These are phyloP conservation scores for Clonostachys rhizophaga DNA, from an alignment of 2,329 filamentous ascomycete species.

Conservation along the genomic window DNA sequence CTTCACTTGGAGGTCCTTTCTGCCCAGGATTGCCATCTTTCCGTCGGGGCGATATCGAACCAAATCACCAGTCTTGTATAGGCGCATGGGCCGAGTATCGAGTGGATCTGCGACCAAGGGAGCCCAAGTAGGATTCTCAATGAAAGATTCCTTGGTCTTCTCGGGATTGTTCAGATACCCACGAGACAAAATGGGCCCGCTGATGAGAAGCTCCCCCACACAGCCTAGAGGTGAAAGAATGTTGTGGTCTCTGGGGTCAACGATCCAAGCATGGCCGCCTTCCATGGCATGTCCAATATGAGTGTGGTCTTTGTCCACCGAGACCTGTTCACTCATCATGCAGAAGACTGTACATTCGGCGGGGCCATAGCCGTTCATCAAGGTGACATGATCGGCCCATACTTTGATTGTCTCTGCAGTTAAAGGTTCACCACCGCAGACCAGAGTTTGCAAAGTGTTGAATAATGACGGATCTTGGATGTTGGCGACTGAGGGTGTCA, in stretches of 20 bases:
- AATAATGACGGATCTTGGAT: constrained; percentile 2
- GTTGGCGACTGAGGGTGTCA: constrained; percentile 10
- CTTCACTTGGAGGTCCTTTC: constrained; percentile 56
- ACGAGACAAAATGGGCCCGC: constrained; percentile 29
- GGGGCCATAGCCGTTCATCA: constrained; percentile 11
- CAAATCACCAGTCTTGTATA: constrained; percentile 44
- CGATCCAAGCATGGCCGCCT: constrained; percentile 8
- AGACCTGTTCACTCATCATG: constrained; percentile 19
- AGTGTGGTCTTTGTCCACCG: not conserved
- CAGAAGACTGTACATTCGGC: constrained; percentile 5
- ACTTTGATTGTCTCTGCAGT: constrained; percentile 14
- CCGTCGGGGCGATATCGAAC: constrained; percentile 32
- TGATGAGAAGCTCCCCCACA: constrained; percentile 8
- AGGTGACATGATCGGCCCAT: constrained; percentile 5
- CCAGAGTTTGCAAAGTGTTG: constrained; percentile 6
- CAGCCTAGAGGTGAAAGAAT: constrained; percentile 3
- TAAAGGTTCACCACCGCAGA: constrained; percentile 17
- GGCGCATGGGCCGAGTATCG: constrained; percentile 4
- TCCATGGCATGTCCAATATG: constrained; percentile 3
- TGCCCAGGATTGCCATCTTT: constrained; percentile 35
- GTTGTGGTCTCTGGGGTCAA: constrained; percentile 7
- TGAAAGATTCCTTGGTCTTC: constrained; percentile 15
- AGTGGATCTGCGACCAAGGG: not conserved
- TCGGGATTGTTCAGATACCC: constrained; percentile 36
- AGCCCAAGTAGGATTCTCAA: not conserved